phyloP scores from a whole-genome alignment of 2,329 filamentous ascomycete genomes.

The Fusarium multiceps region DNA sequence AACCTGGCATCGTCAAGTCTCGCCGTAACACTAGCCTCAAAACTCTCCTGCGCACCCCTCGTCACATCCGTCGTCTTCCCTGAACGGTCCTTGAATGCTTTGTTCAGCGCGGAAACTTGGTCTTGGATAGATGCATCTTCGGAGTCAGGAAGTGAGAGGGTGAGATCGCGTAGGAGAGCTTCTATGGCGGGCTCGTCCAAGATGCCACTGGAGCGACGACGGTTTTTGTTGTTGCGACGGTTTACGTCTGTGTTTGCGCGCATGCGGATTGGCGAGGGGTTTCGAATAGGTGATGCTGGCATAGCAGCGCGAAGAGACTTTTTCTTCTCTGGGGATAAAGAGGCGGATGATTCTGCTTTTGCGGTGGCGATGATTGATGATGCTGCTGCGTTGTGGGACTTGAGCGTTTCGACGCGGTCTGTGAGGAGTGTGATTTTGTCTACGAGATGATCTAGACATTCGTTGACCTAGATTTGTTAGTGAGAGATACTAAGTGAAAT shows the following conservation, averaged over 20 bases:
- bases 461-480: constrained; percentile 58
- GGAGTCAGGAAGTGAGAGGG: constrained; percentile 54
- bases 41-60: constrained; percentile 59
- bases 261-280: constrained; percentile 51
- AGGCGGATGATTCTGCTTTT: constrained; percentile 56
- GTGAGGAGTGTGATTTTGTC: constrained; percentile 58
- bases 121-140: constrained; percentile 44
- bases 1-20: constrained; percentile 60
- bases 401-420: constrained; percentile 56
- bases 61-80: constrained; percentile 59
- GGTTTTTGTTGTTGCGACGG: constrained; percentile 26
- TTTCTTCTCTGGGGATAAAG: constrained; percentile 38
- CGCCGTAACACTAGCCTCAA: constrained; percentile 57
- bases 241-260: constrained; percentile 45
- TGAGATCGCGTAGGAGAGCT: constrained; percentile 61
- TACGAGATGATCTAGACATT: constrained; percentile 64
- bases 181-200: constrained; percentile 56
- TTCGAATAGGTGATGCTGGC: constrained; percentile 52
- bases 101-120: constrained; percentile 50
- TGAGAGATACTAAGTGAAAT: accelerated
- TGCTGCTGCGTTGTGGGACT: constrained; percentile 58
- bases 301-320: constrained; percentile 40
- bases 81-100: constrained; percentile 54
- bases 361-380: constrained; percentile 56
- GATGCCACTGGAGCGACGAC: constrained; percentile 53